A percentile compares a stretch with the other conserved stretches of the same genome.
These are phyloP conservation scores for Colletotrichum agaves DNA, from an alignment of 2,329 filamentous ascomycete genomes.

Conservation along the genomic window DNA sequence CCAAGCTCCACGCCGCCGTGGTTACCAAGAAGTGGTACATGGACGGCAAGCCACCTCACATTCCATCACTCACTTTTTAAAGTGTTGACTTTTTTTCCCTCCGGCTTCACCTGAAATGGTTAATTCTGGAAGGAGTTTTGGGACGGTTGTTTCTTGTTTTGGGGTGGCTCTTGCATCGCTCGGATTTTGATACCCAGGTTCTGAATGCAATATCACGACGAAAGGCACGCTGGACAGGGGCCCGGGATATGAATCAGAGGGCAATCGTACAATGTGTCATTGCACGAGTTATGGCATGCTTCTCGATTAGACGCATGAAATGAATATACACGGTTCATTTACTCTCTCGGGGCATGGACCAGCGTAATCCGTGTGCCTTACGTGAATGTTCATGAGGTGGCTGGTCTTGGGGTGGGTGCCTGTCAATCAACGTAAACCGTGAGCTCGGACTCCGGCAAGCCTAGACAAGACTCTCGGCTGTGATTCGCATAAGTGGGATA, in stretches of 20 bases:
- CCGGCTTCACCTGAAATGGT: neutral
- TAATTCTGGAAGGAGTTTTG: neutral
- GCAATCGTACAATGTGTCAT: no score
- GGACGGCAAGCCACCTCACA: slow-evolving; percentile 32
- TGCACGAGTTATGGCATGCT: neutral
- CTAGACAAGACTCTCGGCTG: neutral
- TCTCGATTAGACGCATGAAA: neutral
- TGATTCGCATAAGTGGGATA: neutral
- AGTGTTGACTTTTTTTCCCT: neutral
- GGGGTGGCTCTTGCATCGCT: slow-evolving; percentile 5
- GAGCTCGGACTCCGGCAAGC: neutral
- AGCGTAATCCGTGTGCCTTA: neutral
- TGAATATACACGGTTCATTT: neutral
- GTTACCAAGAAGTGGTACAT: slow-evolving; percentile 15
- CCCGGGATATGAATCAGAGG: neutral
- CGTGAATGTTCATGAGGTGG: neutral
- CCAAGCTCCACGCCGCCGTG: slow-evolving; percentile 9
- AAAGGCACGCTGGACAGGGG: slow-evolving; percentile 1
- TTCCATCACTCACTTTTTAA: slow-evolving; percentile 32
- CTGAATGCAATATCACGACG: neutral
- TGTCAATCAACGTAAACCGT: slow-evolving; percentile 1
- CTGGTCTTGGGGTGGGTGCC: neutral
- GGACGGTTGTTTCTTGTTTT: neutral
- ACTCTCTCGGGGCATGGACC: no score
- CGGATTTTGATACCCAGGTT: slow-evolving; percentile 23